phyloP scores from a whole-genome alignment of 352 stramenopile genomes.

The Phytophthora colocasiae region DNA sequence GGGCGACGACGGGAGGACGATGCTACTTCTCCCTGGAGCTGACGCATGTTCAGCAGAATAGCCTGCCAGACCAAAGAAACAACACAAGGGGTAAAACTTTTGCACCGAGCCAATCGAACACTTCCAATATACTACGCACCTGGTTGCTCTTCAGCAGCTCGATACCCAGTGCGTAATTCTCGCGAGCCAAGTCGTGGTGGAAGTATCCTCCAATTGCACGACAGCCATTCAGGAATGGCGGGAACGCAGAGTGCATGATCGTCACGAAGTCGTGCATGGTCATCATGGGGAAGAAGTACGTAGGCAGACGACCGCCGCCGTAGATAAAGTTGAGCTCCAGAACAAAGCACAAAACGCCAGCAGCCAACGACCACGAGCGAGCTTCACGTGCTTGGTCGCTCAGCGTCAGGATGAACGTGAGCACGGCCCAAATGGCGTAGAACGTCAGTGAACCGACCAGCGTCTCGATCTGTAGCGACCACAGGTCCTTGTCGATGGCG shows the following conservation, averaged over 20 bases:
- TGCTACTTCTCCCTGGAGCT: constrained; percentile 82
- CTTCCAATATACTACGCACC: constrained; percentile 30
- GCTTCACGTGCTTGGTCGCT: constrained; percentile 89
- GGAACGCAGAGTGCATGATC: constrained; percentile 94
- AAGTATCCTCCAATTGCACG: constrained; percentile 95
- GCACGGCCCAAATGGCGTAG: constrained; percentile 96
- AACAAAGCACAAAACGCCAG: constrained; percentile 94
- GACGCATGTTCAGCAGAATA: constrained; percentile 79
- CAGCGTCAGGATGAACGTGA: constrained; percentile 96
- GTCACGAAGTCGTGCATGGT: constrained; percentile 93
- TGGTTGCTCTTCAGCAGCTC: constrained; percentile 86
- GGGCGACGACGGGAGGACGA: constrained; percentile 59
- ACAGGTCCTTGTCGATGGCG: constrained; percentile 90
- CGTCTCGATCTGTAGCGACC: constrained; percentile 88
- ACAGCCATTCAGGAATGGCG: constrained; percentile 97
- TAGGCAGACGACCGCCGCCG: constrained; percentile 57
- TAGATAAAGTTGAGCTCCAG: constrained; percentile 94
- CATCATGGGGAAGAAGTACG: constrained; percentile 76
- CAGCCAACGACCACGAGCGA: constrained; percentile 94
- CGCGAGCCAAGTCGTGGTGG: constrained; percentile 67
- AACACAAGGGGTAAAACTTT: constrained; percentile 4
- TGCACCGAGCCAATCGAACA: neutral
- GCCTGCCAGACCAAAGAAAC: constrained; percentile 40
- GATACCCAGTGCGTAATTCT: constrained; percentile 79
- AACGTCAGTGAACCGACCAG: constrained; percentile 94